Evolutionary conservation across 257 asterid species (phyloP), one percentile per base, ranked within the genome.

Genomic region (Scutellaria galericulata): DNA sequence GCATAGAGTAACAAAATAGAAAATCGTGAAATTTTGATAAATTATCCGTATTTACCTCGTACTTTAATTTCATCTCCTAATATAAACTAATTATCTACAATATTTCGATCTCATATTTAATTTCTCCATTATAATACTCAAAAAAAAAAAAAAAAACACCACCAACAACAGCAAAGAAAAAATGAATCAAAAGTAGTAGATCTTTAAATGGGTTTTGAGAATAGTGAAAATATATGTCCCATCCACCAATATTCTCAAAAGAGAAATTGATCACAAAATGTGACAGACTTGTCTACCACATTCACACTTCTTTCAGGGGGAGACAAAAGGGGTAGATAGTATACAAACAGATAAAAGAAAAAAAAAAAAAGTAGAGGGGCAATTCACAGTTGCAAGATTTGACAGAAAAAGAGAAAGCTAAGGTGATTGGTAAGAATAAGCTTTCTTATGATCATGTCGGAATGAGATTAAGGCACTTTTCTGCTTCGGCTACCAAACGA

Each of bases 401-500:
- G 64, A 40, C 66, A 44, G 72, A 68, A 65, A 50, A 76, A 61
- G 57, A 58, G 46, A 73, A 68, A 70, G 48, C 47, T 14, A 13
- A 54, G 55, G 40, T 40, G 54, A 20, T 68, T 45, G 64, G 56
- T 35, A 31, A 11, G 48, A 64, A 76, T 35, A 62, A 68, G 55
- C 55, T 65, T 66, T 39, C 65, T 41, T 56, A 24, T 24, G 41
- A 24, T 6, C 55, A 47, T 31, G 73, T 39, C 40, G 6, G 27
- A 50, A 44, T 59, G 57, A 9, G 11, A 74, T 78, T 72, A 82
- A 1, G 84, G 64, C 40, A 87, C 78, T 81, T 78, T 80, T 71
- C 83, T 84, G 81, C 86, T 77, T 68, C 86, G 89, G 69, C 84
- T 80, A 48, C 89, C 80, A 20, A 75, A 64, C 12, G 90, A 77